phyloP scores from a whole-genome alignment of 495 filamentous ascomycete genomes.

The Oleoguttula mirabilis region DNA sequence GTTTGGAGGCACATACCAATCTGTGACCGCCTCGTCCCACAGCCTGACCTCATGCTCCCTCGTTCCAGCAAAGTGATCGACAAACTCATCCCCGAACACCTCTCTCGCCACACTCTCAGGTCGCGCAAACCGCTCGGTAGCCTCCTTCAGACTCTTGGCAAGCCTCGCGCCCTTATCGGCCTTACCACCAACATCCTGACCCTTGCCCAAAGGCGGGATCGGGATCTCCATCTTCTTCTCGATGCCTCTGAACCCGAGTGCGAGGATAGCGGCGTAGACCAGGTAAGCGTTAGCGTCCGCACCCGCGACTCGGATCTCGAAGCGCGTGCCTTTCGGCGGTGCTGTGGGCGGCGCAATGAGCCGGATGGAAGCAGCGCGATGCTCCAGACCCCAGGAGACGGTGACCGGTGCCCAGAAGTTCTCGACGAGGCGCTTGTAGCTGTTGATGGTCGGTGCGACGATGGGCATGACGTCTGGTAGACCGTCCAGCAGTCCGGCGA shows the following conservation, averaged over 20 bases:
- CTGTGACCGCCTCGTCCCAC: slow-evolving; percentile 92
- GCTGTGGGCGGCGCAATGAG: slow-evolving; percentile 78
- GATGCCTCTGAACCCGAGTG: slow-evolving; percentile 76
- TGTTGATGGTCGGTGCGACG: slow-evolving; percentile 87
- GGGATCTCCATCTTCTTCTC: slow-evolving; percentile 78
- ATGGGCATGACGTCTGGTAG: slow-evolving; percentile 93
- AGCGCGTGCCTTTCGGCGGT: slow-evolving; percentile 70
- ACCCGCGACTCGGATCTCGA: slow-evolving; percentile 83
- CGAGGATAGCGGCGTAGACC: slow-evolving; percentile 77
- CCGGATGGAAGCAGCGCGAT: slow-evolving; percentile 81
- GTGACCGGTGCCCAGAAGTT: slow-evolving; percentile 99
- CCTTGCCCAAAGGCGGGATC: slow-evolving; percentile 71
- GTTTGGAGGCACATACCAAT: slow-evolving; percentile 51
- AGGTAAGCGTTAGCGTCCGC: slow-evolving; percentile 84
- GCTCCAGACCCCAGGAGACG: slow-evolving; percentile 92
- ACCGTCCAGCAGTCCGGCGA: slow-evolving; percentile 79
- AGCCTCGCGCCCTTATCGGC: slow-evolving; percentile 57
- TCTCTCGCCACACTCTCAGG: slow-evolving; percentile 75
- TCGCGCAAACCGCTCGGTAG: slow-evolving; percentile 59
- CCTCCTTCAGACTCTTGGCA: slow-evolving; percentile 72
- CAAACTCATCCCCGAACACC: slow-evolving; percentile 87
- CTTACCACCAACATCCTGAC: slow-evolving; percentile 60
- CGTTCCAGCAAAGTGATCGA: slow-evolving; percentile 89
- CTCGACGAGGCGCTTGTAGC: slow-evolving; percentile 93
- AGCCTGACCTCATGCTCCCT: slow-evolving; percentile 79